These are phyloP conservation scores for Rhododendron williamsianum DNA, from an alignment of 148 eudicot genomes.

Conservation along the genomic window DNA sequence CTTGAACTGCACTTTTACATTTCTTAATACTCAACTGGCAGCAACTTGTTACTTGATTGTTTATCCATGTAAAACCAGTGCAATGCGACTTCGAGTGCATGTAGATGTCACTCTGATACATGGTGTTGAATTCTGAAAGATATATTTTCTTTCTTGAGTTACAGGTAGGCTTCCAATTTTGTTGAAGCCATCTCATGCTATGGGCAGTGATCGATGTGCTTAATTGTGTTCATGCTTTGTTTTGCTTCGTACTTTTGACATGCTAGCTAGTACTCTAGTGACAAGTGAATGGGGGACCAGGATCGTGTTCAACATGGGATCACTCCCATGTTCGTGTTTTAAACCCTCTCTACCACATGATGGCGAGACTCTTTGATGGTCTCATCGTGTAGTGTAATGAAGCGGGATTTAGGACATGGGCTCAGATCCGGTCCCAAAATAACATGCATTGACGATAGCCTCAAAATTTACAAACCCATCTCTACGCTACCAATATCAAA, in stretches of 20 bases:
- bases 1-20: neutral
- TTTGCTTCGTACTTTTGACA: neutral
- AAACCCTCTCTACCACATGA: neutral
- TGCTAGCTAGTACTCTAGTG: neutral
- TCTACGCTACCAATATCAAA: neutral
- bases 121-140: neutral
- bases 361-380: neutral
- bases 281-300: neutral
- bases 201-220: neutral
- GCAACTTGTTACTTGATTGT: neutral
- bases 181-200: neutral
- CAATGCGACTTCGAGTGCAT: too few relatives aligned
- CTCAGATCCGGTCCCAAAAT: neutral
- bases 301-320: neutral
- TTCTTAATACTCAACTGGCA: neutral
- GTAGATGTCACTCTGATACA: neutral
- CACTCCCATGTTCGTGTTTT: neutral
- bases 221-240: neutral
- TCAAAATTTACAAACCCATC: neutral
- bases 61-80: too few relatives aligned
- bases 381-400: neutral
- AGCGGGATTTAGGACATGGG: neutral
- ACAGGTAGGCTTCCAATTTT: neutral
- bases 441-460: neutral
- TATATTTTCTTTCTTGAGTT: neutral